Conservation (phyloP, 2,329 filamentous ascomycete species). For the Macrophomina pseudophaseolina region DNA sequence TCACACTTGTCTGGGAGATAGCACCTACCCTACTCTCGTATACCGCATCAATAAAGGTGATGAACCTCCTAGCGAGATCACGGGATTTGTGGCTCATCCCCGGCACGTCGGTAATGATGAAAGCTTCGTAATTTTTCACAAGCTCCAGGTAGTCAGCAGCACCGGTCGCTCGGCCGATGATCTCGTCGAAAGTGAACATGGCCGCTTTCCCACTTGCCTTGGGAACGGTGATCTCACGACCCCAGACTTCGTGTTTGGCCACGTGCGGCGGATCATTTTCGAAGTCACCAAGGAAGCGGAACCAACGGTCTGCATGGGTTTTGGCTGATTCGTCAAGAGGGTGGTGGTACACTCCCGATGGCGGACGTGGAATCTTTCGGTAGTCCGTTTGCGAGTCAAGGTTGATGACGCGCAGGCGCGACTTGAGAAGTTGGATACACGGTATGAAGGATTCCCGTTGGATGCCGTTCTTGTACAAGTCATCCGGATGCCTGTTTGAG, state of each 20-base stretch:
- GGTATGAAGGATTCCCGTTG: constrained; percentile 95
- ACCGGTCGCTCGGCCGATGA: constrained; percentile 86
- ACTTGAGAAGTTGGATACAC: constrained; percentile 90
- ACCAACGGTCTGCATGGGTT: constrained; percentile 92
- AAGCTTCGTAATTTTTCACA: constrained; percentile 86
- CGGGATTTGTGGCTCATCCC: constrained; percentile 87
- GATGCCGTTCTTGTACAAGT: constrained; percentile 97
- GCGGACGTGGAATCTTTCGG: constrained; percentile 91
- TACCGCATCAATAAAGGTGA: constrained; percentile 96
- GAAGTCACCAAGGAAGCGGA: constrained; percentile 87
- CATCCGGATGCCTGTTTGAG: constrained; percentile 93
- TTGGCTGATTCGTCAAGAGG: constrained; percentile 78
- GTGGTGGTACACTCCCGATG: constrained; percentile 92
- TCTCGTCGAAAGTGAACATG: constrained; percentile 89
- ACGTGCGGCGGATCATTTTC: constrained; percentile 75
- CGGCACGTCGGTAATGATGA: constrained; percentile 88
- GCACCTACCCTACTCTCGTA: constrained; percentile 71
- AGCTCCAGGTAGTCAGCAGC: constrained; percentile 96
- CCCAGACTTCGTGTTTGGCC: constrained; percentile 87
- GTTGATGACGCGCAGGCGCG: constrained; percentile 84
- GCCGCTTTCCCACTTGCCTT: constrained; percentile 85
- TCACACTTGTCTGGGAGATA: constrained; percentile 8
- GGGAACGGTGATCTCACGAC: constrained; percentile 85
- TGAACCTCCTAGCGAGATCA: constrained; percentile 89
- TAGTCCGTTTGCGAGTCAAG: constrained; percentile 96